Evolutionary conservation across 2,329 filamentous ascomycete species (phyloP).

Genomic region (Xylariaceae sp.): DNA sequence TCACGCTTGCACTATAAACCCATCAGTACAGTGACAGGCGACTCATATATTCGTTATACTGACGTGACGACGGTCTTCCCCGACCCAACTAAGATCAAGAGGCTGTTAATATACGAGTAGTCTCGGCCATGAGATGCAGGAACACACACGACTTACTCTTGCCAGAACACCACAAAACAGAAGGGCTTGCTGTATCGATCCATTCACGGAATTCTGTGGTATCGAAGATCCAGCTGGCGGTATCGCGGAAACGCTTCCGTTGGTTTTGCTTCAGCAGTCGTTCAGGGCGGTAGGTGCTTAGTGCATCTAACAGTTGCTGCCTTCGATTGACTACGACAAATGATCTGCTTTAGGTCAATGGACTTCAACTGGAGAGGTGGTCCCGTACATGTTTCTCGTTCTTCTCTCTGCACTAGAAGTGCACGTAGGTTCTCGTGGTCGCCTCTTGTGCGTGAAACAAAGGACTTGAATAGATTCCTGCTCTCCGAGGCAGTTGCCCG

Average conservation of each 20-base stretch:
- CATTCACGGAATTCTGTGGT: conserved; percentile 20
- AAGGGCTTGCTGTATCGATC: neutral
- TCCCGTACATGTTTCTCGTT: neutral
- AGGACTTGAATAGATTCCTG: neutral
- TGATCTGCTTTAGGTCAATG: neutral
- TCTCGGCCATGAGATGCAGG: no score
- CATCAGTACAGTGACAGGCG: neutral
- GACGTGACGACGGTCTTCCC: conserved; percentile 10
- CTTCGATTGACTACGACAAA: conserved; percentile 2
- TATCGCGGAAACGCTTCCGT: conserved; percentile 27
- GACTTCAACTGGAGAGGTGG: neutral
- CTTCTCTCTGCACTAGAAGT: no score
- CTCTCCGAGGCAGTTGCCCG: neutral
- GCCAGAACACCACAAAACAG: conserved; percentile 8
- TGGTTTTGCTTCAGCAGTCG: conserved; percentile 27
- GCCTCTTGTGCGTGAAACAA: neutral
- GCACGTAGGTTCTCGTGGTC: no score
- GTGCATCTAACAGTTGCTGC: conserved; percentile 26
- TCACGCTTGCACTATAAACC: conserved; percentile 17
- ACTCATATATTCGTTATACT: neutral
- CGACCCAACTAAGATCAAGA: conserved; percentile 3
- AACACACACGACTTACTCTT: conserved; percentile 6
- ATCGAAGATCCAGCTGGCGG: conserved; percentile 19
- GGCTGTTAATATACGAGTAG: no score
- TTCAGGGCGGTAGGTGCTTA: conserved; percentile 29